Base-by-base conservation (phyloP, 495 filamentous ascomycete species). In the Ascodesmis nigricans region DNA sequence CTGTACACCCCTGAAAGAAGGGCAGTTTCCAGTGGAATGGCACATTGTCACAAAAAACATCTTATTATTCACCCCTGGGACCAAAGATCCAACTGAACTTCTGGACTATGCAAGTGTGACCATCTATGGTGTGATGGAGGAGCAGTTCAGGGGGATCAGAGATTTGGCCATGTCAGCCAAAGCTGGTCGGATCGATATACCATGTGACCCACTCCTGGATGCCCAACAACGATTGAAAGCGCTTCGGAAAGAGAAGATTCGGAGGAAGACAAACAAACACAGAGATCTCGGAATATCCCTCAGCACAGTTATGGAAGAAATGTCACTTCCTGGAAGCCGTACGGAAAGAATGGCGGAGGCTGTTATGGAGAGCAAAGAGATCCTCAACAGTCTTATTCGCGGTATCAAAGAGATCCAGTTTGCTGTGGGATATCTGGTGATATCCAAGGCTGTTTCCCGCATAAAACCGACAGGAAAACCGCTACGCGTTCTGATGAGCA, bases 371-470 rank as follows among this genome's bases (percentile, higher is more conserved):
- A 92, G 79, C 0, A 91, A 79, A 45, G 83, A 91, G 36, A 83
- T 99, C 44, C 65, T 80, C 23, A 78, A 76, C 50, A 92, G 84
- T 4, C 67, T 92, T 17, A 63, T 99, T 14, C 72, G 78, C 31
- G 87, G 87, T 23, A 78, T 99, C 28, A 83, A 91, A 50, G 87
- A 95, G 53, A 73, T 99, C 10, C 87, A 95, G 57, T 78, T 95
- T 47, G 87, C 87, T 4, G 64, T 93, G 53, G 90, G 87, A 55
- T 91, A 84, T 54, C 67, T 93, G 45, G 72, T 84, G 7, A 55
- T 95, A 39, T 80, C 81, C 15, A 81, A 76, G 50, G 69, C 67
- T 40, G 62, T 95, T 19, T 61, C 68, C 18, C 59, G 67, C 7
- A 55, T 77, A 29, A 68, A 72, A 41, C 57, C 71, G 16, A 59